phyloP scores from a whole-genome alignment of 768 basidiomycete species.

The Tricholoma furcatifolium region DNA sequence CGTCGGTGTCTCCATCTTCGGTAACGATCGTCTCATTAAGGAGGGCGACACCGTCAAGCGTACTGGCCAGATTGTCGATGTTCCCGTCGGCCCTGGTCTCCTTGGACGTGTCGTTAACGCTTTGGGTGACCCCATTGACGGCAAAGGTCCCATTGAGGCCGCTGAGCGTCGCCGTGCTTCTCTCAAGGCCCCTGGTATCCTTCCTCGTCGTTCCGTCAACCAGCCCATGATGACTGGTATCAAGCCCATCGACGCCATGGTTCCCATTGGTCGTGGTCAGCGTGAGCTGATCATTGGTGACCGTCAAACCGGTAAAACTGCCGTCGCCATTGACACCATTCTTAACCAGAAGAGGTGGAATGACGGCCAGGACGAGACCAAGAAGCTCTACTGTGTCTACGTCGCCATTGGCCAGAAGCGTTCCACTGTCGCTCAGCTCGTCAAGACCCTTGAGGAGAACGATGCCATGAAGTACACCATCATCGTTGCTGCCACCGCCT shows the following conservation, averaged over 20 bases:
- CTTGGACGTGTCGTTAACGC: conserved; percentile 99
- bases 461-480: conserved; percentile 99
- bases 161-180: conserved; percentile 95
- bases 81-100: conserved; percentile 95
- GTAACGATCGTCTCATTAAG: conserved; percentile 97
- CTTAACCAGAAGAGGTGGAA: conserved; percentile 99
- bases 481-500: conserved; percentile 98
- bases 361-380: conserved; percentile 91
- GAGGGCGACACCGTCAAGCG: conserved; percentile 99
- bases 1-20: conserved; percentile 99
- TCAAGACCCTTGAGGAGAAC: conserved; percentile 99
- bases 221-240: conserved; percentile 99
- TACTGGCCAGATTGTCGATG: conserved; percentile 99
- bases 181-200: conserved; percentile 98
- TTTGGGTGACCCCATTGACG: conserved; percentile 99
- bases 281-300: conserved; percentile 99
- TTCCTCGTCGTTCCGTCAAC: conserved; percentile 98
- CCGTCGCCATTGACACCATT: conserved; percentile 99
- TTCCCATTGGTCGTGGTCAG: conserved; percentile 99
- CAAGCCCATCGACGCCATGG: conserved; percentile 99
- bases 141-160: conserved; percentile 95
- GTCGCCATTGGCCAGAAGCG: conserved; percentile 99
- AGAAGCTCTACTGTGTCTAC: conserved; percentile 99
- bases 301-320: conserved; percentile 99
- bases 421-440: conserved; percentile 98